A percentile compares a stretch with the other conserved stretches of the same genome.
These are phyloP conservation scores for Leishmania amazonensis DNA, from an alignment of 208 protist genomes.

Conservation along the genomic window DNA sequence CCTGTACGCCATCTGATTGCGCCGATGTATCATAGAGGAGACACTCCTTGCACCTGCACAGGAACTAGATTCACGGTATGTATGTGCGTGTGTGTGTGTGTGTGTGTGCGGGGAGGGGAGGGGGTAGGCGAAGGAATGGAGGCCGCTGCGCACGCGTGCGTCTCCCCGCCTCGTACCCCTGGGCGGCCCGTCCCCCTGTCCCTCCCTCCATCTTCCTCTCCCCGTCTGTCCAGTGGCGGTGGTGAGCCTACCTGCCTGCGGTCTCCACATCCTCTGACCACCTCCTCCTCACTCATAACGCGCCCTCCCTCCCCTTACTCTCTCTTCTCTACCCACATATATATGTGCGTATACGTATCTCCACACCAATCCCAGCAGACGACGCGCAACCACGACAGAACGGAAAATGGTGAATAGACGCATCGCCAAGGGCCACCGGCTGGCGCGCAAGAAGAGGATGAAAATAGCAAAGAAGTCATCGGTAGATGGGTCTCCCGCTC, in stretches of 20 bases:
- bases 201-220: background rate
- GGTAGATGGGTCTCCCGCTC: constrained; percentile 3
- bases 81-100: background rate
- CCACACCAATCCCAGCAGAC: background rate
- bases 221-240: background rate
- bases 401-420: constrained; percentile 40
- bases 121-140: background rate
- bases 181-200: too few relatives aligned
- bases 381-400: too few relatives aligned
- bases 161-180: background rate
- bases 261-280: background rate
- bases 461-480: constrained; percentile 36
- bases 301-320: background rate
- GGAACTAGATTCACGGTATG: background rate
- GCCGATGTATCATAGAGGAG: background rate
- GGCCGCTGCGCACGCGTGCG: background rate
- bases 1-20: background rate
- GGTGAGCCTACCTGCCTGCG: background rate
- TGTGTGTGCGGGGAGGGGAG: too few relatives aligned
- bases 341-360: background rate
- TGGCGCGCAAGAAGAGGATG: constrained; percentile 42
- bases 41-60: background rate
- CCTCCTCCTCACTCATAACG: background rate
- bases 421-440: constrained; percentile 32
- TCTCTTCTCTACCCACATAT: background rate